Percentiles rank a stretch among this genome's conserved stretches.
phyloP scores from a whole-genome alignment of 2,329 filamentous ascomycete genomes.

The Capronia coronata region DNA sequence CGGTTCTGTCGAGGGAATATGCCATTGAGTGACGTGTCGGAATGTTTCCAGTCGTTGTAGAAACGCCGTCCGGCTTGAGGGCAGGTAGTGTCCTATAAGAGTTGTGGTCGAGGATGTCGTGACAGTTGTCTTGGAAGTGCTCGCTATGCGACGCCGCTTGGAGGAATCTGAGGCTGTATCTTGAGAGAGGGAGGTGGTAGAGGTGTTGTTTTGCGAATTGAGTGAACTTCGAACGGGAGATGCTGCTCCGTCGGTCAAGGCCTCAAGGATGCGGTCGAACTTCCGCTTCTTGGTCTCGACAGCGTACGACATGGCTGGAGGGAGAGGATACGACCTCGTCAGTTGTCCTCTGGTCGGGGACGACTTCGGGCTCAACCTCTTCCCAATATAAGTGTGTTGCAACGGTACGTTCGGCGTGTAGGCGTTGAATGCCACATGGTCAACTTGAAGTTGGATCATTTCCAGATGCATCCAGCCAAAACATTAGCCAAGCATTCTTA shows the following conservation, averaged over 20 bases:
- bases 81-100: slow-evolving; percentile 64
- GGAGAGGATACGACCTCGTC: too few species aligned
- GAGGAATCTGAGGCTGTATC: slow-evolving; percentile 22
- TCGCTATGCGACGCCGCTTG: slow-evolving; percentile 25
- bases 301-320: slow-evolving; percentile 35
- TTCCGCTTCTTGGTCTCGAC: slow-evolving; percentile 44
- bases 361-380: too few species aligned
- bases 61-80: slow-evolving; percentile 77
- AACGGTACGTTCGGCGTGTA: too few species aligned
- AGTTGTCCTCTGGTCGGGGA: too few species aligned
- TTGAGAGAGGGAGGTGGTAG: slow-evolving; percentile 13
- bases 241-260: slow-evolving; percentile 29
- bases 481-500: neutral
- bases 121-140: slow-evolving; percentile 24
- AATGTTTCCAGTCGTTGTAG: slow-evolving; percentile 77
- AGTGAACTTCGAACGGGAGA: slow-evolving; percentile 18
- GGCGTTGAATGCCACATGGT: too few species aligned
- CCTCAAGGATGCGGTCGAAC: slow-evolving; percentile 43
- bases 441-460: too few species aligned
- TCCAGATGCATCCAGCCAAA: neutral
- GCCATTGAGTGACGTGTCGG: slow-evolving; percentile 82
- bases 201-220: slow-evolving; percentile 18
- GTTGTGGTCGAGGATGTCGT: slow-evolving; percentile 33
- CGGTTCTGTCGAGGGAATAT: slow-evolving; percentile 73
- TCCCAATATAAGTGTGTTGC: too few species aligned